phyloP scores from a whole-genome alignment of 2,329 filamentous ascomycete genomes.

The Pyrenochaeta sp. region DNA sequence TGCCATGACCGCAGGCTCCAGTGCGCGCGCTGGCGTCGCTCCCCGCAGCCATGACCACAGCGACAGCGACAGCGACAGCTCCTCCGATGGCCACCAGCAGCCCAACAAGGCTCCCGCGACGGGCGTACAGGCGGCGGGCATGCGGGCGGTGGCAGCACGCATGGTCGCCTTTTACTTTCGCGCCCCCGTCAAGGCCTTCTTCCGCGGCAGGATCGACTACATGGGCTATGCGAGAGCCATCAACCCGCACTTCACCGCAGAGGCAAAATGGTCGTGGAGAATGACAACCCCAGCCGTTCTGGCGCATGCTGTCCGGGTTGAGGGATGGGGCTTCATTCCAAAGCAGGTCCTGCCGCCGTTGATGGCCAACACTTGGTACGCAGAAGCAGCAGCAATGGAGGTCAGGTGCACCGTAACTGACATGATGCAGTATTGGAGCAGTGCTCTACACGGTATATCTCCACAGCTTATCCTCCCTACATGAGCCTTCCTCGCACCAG shows the following conservation, averaged over 20 bases:
- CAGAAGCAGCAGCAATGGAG: neutral
- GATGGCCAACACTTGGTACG: constrained; percentile 73
- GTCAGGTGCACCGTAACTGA: constrained; percentile 6
- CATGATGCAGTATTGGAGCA: constrained; percentile 66
- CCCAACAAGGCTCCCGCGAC: constrained; percentile 67
- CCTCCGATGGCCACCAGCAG: constrained; percentile 33
- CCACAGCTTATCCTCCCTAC: constrained; percentile 71
- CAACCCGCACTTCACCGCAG: constrained; percentile 62
- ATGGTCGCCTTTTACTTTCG: constrained; percentile 90
- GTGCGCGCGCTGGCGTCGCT: constrained; percentile 43
- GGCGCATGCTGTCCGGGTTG: constrained; percentile 70
- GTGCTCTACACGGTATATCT: constrained; percentile 80
- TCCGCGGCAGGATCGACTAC: constrained; percentile 89
- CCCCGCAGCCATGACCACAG: constrained; percentile 25
- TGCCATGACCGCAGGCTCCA: constrained; percentile 50
- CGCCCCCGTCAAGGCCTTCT: constrained; percentile 91
- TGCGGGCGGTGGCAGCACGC: constrained; percentile 83
- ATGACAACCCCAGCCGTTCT: constrained; percentile 76
- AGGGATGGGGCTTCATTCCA: constrained; percentile 78
- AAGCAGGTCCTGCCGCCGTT: constrained; percentile 80
- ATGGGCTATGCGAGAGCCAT: constrained; percentile 70
- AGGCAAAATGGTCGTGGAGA: constrained; percentile 66
- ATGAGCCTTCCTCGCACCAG: constrained; percentile 69
- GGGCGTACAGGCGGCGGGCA: constrained; percentile 84
- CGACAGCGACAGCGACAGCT: constrained; percentile 25